These are phyloP conservation scores for Wallacemonas sp. DNA, from an alignment of 208 protist species.

Conservation along the genomic window DNA sequence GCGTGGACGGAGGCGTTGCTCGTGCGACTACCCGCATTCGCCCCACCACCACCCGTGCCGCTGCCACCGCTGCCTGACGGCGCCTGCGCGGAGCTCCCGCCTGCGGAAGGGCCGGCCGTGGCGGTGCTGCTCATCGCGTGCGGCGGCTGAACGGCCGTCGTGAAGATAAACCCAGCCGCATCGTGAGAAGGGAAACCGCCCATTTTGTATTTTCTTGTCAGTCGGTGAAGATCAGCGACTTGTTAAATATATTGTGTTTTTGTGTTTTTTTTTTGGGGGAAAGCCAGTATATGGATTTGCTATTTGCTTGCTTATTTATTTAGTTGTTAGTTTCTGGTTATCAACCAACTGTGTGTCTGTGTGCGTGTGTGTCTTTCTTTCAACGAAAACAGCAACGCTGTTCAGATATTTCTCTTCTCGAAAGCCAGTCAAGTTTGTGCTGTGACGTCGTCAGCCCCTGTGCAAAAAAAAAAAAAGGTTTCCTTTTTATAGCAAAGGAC, in stretches of 20 bases:
- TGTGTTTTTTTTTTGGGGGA: conserved; percentile 16
- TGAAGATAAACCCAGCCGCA: conserved; percentile 76
- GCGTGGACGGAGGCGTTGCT: neutral
- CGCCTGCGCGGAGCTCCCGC: neutral
- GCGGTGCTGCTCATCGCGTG: conserved; percentile 16
- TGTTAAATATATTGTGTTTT: conserved; percentile 12
- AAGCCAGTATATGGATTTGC: no score
- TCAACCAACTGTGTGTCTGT: no score
- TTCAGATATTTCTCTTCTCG: no score
- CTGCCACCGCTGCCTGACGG: neutral
- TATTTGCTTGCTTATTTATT: no score
- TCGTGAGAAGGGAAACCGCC: conserved; percentile 88
- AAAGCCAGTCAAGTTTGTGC: no score
- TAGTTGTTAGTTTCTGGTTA: no score
- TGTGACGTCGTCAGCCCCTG: no score
- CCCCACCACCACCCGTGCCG: conserved; percentile 14
- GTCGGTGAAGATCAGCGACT: no score
- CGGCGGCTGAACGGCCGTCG: conserved; percentile 65
- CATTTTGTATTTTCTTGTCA: conserved; percentile 54
- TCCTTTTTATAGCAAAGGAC: no score
- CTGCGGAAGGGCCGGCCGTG: neutral
- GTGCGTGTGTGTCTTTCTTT: no score
- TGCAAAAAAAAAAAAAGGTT: no score
- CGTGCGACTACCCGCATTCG: conserved; percentile 5
- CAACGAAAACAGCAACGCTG: no score